Evolutionary conservation across 305 asterid species (phyloP).

Genomic region (Petunia hybrid): DNA sequence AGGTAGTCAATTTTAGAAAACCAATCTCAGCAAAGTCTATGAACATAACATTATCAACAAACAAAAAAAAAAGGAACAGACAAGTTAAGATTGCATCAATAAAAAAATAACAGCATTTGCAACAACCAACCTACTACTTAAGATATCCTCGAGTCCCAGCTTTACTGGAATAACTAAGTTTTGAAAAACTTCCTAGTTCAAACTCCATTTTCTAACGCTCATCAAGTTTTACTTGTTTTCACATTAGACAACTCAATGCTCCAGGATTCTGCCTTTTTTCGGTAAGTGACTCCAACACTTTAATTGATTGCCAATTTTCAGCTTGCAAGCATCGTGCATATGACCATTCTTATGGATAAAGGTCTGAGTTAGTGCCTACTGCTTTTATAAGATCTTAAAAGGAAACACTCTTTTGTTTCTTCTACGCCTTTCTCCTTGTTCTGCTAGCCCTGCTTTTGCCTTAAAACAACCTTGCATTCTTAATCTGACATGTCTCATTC

Average conservation of each 20-base stretch:
- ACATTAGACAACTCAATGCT: slow-evolving; percentile 7
- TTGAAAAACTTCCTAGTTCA: background rate
- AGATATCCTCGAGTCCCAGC: slow-evolving; percentile 8
- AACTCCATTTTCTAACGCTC: background rate
- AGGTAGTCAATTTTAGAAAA: slow-evolving; percentile 17
- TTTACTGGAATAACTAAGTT: background rate
- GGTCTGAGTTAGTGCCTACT: slow-evolving; percentile 1
- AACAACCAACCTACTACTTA: background rate
- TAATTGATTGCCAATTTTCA: background rate
- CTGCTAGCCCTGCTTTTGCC: slow-evolving; percentile 19
- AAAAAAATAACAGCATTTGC: slow-evolving; percentile 16
- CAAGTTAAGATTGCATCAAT: slow-evolving; percentile 10
- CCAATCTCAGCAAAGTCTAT: background rate
- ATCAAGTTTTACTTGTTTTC: slow-evolving; percentile 16
- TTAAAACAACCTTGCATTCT: background rate
- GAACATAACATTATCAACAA: background rate
- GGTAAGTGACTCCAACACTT: slow-evolving; percentile 18
- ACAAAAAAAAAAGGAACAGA: background rate
- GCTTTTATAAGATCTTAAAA: background rate
- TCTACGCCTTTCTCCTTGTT: slow-evolving; percentile 18
- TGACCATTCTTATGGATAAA: slow-evolving; percentile 24
- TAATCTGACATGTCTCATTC: slow-evolving; percentile 1
- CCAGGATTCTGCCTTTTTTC: background rate
- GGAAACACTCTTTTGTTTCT: background rate
- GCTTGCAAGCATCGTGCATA: background rate